Conservation (phyloP, 208 protist species). For the Acanthamoeba royreba region DNA sequence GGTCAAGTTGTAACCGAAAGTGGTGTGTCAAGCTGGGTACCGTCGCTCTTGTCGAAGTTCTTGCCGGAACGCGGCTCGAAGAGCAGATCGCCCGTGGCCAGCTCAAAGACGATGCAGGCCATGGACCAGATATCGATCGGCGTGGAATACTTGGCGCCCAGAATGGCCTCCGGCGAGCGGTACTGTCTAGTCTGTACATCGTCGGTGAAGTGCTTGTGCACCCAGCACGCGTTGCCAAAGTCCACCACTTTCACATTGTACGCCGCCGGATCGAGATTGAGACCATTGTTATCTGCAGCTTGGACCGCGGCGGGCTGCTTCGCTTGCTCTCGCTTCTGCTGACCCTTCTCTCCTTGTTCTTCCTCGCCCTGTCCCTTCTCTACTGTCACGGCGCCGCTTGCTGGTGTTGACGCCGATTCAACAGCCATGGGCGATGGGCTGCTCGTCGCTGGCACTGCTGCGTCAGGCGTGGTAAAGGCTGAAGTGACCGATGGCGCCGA, state of each 20-base stretch:
- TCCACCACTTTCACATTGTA: slow-evolving; percentile 92
- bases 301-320: no score
- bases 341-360: neutral
- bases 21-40: slow-evolving; percentile 17
- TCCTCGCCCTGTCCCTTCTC: slow-evolving; percentile 45
- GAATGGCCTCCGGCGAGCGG: slow-evolving; percentile 82
- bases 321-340: neutral
- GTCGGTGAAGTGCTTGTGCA: slow-evolving; percentile 93
- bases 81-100: slow-evolving; percentile 85
- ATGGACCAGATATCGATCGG: slow-evolving; percentile 86
- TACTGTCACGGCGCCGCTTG: slow-evolving; percentile 24
- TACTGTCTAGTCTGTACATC: slow-evolving; percentile 91
- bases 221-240: slow-evolving; percentile 98
- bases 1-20: neutral
- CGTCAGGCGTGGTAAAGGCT: neutral
- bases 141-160: slow-evolving; percentile 76
- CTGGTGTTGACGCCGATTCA: neutral
- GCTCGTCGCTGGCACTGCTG: neutral
- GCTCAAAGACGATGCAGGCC: slow-evolving; percentile 82
- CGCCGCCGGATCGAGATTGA: neutral
- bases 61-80: slow-evolving; percentile 89
- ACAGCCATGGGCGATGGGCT: neutral
- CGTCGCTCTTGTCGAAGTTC: slow-evolving; percentile 79
- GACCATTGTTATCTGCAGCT: no score
- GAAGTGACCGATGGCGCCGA: neutral